Conservation (phyloP, 352 stramenopile species). For the Phytophthora parvispora region DNA sequence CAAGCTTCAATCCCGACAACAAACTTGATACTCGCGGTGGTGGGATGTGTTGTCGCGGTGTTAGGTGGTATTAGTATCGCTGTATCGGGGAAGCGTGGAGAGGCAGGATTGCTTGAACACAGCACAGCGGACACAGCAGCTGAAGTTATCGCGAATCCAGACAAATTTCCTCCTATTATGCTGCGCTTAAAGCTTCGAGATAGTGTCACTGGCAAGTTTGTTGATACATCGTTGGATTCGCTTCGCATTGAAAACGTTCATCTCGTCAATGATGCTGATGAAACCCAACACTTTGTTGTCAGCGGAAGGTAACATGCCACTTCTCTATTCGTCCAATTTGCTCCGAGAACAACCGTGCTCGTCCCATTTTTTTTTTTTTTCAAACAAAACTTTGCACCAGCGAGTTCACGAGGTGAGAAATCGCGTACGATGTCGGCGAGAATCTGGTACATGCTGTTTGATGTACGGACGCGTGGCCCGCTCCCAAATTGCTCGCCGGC, state of each 20-base stretch:
- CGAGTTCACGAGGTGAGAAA: too few relatives aligned
- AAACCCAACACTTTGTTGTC: background rate
- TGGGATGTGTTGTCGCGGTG: background rate
- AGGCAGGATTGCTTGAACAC: background rate
- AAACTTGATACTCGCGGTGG: background rate
- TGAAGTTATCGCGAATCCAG: constrained; percentile 12
- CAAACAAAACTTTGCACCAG: too few relatives aligned
- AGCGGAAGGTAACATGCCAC: background rate
- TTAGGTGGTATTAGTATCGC: constrained; percentile 4
- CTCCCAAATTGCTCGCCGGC: background rate
- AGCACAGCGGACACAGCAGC: background rate
- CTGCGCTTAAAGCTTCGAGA: constrained; percentile 6
- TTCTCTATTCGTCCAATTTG: too few relatives aligned
- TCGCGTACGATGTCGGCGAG: background rate
- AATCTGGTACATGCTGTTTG: background rate
- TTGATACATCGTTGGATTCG: constrained; percentile 3
- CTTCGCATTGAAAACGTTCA: constrained; percentile 12
- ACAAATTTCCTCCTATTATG: constrained; percentile 18
- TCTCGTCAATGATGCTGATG: background rate
- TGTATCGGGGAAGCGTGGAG: constrained; percentile 1
- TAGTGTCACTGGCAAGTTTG: background rate
- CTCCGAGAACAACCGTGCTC: too few relatives aligned
- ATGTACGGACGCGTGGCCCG: background rate
- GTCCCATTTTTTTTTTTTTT: too few relatives aligned
- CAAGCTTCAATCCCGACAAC: constrained; percentile 17